Evolutionary conservation across 1,139 yeast species (phyloP).

Genomic region (Candida mesenterica): DNA sequence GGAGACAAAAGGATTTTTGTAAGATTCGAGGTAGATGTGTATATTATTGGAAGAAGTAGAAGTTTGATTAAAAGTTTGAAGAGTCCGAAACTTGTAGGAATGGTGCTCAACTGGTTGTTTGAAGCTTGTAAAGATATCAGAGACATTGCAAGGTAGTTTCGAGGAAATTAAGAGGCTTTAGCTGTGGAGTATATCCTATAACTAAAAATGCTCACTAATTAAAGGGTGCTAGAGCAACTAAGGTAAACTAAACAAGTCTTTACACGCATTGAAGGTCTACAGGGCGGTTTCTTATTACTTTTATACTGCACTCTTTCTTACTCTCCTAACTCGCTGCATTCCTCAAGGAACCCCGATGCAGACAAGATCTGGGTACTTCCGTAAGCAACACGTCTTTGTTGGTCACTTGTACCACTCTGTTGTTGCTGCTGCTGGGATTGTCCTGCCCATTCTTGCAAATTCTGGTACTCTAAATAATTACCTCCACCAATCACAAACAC

Average conservation of each 20-base stretch:
- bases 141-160: no score
- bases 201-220: no score
- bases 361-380: constrained; percentile 85
- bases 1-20: constrained; percentile 48
- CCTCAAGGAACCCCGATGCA: constrained; percentile 72
- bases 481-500: constrained; percentile 98
- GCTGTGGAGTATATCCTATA: no score
- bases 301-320: no score
- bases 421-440: constrained; percentile 2
- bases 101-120: not conserved
- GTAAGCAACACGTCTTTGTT: constrained; percentile 59
- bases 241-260: no score
- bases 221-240: no score
- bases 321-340: constrained; percentile 59
- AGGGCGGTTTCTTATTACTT: no score
- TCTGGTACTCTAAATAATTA: constrained; percentile 88
- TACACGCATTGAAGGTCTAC: no score
- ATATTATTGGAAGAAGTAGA: no score
- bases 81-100: not conserved
- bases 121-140: no score
- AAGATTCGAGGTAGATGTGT: constrained; percentile 8
- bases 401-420: constrained; percentile 29
- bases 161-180: no score
- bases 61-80: no score
- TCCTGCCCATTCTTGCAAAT: constrained; percentile 78